Conservation (phyloP, 352 stramenopile genomes). For the Phytophthora podocarpi region DNA sequence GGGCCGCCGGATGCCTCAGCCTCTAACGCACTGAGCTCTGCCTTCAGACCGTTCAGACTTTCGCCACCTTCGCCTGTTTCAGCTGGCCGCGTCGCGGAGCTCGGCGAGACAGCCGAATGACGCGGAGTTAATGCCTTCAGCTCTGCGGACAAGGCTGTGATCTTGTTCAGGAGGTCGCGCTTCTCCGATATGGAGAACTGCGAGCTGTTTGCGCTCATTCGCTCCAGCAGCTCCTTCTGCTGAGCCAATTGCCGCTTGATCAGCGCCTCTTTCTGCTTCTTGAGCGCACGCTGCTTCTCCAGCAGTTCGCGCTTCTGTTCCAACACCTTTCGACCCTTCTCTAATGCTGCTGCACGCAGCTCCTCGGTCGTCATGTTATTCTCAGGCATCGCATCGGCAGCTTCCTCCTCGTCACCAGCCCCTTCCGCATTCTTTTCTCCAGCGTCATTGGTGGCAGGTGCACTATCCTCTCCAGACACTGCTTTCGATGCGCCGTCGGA, state of each 20-base stretch:
- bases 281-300: slow-evolving; percentile 82
- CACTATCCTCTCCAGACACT: slow-evolving; percentile 22
- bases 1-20: slow-evolving; percentile 49
- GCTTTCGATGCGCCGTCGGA: slow-evolving; percentile 40
- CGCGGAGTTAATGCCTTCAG: slow-evolving; percentile 63
- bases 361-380: slow-evolving; percentile 80
- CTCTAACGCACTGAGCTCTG: slow-evolving; percentile 69
- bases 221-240: slow-evolving; percentile 81
- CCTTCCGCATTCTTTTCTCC: slow-evolving; percentile 25
- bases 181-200: slow-evolving; percentile 77
- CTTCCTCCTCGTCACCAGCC: slow-evolving; percentile 21
- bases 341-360: slow-evolving; percentile 68
- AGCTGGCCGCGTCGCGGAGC: slow-evolving; percentile 4
- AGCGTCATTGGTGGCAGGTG: background rate
- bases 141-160: slow-evolving; percentile 72
- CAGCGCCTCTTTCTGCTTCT: slow-evolving; percentile 85
- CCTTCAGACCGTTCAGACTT: slow-evolving; percentile 60
- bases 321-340: slow-evolving; percentile 81
- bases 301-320: slow-evolving; percentile 88
- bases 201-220: slow-evolving; percentile 79
- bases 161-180: slow-evolving; percentile 83
- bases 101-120: slow-evolving; percentile 30
- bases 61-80: slow-evolving; percentile 23
- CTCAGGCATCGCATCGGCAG: slow-evolving; percentile 28
- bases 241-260: slow-evolving; percentile 83